Evolutionary conservation across 139 green algal genomes (phyloP).

Genomic region (Chlorella sp.): DNA sequence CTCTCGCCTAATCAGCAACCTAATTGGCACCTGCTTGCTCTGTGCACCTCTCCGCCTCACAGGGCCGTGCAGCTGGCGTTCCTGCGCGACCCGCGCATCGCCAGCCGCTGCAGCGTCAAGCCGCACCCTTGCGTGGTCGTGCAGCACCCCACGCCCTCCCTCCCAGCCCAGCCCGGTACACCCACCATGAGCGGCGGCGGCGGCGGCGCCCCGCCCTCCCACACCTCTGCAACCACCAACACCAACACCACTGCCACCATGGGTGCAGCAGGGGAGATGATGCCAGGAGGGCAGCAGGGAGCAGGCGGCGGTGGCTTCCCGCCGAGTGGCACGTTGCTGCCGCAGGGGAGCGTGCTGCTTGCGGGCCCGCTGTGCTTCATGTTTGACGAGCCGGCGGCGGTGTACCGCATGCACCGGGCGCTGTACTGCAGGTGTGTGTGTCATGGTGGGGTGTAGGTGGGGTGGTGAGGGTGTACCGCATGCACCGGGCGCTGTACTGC

Average conservation of each 20-base stretch:
- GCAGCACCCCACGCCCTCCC: too few relatives aligned
- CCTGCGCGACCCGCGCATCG: slow-evolving; percentile 25
- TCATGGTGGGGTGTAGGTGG: too few relatives aligned
- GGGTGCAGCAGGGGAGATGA: too few relatives aligned
- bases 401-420: slow-evolving; percentile 38
- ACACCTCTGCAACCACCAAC: too few relatives aligned
- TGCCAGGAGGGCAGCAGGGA: too few relatives aligned
- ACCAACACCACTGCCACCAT: too few relatives aligned
- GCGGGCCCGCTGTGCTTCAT: slow-evolving; percentile 57
- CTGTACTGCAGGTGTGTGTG: slow-evolving; percentile 51
- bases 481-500: slow-evolving; percentile 51
- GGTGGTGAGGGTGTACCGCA: slow-evolving; percentile 31
- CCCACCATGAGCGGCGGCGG: too few relatives aligned
- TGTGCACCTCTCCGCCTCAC: too few relatives aligned
- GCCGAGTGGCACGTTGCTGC: slow-evolving; percentile 35
- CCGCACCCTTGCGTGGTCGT: background rate
- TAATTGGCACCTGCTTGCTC: too few relatives aligned
- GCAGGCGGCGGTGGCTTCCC: slow-evolving; percentile 24
- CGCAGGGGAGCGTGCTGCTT: slow-evolving; percentile 22
- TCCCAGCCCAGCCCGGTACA: too few relatives aligned
- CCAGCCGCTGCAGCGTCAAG: slow-evolving; percentile 4
- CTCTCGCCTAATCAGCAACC: too few relatives aligned
- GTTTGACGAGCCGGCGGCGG: slow-evolving; percentile 31
- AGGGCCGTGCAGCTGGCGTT: slow-evolving; percentile 42
- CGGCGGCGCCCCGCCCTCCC: too few relatives aligned